Percentiles rank a stretch among this genome's conserved stretches.
These are phyloP conservation scores for Kluyveromyces sp. DNA, from an alignment of 1,139 yeast genomes.

Conservation along the genomic window DNA sequence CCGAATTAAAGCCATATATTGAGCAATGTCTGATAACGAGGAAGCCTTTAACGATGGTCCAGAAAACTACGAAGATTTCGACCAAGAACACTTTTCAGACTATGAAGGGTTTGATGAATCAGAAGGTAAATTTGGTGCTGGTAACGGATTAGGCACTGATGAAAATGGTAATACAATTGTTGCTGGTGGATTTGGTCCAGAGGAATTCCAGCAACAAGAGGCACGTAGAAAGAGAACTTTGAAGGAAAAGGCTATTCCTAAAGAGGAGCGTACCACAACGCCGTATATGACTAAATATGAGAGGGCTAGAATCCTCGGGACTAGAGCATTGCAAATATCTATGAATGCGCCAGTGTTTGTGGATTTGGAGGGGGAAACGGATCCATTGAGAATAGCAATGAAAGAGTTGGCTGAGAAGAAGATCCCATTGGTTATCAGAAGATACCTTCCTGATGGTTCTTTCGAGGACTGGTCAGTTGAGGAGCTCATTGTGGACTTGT, in stretches of 20 bases:
- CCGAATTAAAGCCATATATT: not conserved
- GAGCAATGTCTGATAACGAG: slow-evolving; percentile 43
- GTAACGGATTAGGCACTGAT: slow-evolving; percentile 44
- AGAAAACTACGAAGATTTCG: slow-evolving; percentile 76
- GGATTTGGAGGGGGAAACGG: slow-evolving; percentile 97
- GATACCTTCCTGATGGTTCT: slow-evolving; percentile 94
- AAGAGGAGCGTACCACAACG: slow-evolving; percentile 83
- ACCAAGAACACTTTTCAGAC: slow-evolving; percentile 73
- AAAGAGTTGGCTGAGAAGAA: slow-evolving; percentile 92
- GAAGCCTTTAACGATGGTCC: slow-evolving; percentile 66
- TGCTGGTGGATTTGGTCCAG: slow-evolving; percentile 59
- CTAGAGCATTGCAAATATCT: slow-evolving; percentile 91
- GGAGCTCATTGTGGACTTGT: slow-evolving; percentile 85
- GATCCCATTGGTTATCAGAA: slow-evolving; percentile 89
- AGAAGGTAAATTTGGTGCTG: slow-evolving; percentile 20
- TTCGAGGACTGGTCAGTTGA: slow-evolving; percentile 99
- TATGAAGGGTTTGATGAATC: slow-evolving; percentile 44
- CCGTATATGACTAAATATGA: slow-evolving; percentile 99
- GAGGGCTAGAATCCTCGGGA: slow-evolving; percentile 92
- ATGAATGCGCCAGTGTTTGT: slow-evolving; percentile 98
- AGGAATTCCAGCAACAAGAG: slow-evolving; percentile 38
- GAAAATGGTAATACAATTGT: slow-evolving; percentile 70
- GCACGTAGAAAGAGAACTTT: slow-evolving; percentile 56
- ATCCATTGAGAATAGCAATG: slow-evolving; percentile 97
- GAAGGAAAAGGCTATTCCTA: slow-evolving; percentile 81